A percentile compares a stretch with the other conserved stretches of the same genome.
These are phyloP conservation scores for Phytophthora kernoviae DNA, from an alignment of 352 stramenopile genomes.

Conservation along the genomic window DNA sequence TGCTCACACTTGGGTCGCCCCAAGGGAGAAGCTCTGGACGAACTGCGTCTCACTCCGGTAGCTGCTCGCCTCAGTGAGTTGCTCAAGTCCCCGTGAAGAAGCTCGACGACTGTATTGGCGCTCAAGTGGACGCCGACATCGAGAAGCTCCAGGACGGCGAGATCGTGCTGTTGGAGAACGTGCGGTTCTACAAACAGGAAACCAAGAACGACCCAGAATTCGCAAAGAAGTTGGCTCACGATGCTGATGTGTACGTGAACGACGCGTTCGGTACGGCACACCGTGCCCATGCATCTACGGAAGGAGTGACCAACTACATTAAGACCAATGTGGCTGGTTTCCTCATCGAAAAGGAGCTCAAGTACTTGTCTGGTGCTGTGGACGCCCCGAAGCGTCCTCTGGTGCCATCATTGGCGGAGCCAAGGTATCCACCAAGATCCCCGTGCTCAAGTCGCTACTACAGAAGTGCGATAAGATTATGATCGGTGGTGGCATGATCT, in stretches of 20 bases:
- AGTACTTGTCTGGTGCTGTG: slow-evolving; percentile 94
- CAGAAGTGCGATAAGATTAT: slow-evolving; percentile 97
- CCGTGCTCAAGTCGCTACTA: slow-evolving; percentile 95
- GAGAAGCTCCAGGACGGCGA: slow-evolving; percentile 89
- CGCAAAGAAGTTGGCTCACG: slow-evolving; percentile 93
- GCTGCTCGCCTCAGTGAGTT: slow-evolving; percentile 93
- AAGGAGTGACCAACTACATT: slow-evolving; percentile 96
- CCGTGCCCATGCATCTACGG: slow-evolving; percentile 97
- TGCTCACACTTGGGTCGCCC: slow-evolving; percentile 98
- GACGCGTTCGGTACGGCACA: slow-evolving; percentile 98
- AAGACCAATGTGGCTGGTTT: slow-evolving; percentile 94
- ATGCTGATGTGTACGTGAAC: slow-evolving; percentile 97
- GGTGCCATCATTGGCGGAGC: slow-evolving; percentile 95
- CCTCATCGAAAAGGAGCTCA: slow-evolving; percentile 98
- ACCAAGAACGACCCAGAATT: slow-evolving; percentile 96
- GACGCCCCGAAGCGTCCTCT: slow-evolving; percentile 92
- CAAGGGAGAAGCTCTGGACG: slow-evolving; percentile 89
- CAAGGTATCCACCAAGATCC: slow-evolving; percentile 97
- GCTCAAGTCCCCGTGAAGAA: slow-evolving; percentile 92
- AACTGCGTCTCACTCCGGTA: slow-evolving; percentile 91
- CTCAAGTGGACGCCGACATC: slow-evolving; percentile 87
- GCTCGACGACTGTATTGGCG: slow-evolving; percentile 95
- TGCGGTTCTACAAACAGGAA: slow-evolving; percentile 98
- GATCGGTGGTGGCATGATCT: slow-evolving; percentile 97
- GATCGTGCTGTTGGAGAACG: slow-evolving; percentile 93